Base-by-base conservation (phyloP, 1,139 yeast genomes). In the Yamadazyma dushanensis region DNA sequence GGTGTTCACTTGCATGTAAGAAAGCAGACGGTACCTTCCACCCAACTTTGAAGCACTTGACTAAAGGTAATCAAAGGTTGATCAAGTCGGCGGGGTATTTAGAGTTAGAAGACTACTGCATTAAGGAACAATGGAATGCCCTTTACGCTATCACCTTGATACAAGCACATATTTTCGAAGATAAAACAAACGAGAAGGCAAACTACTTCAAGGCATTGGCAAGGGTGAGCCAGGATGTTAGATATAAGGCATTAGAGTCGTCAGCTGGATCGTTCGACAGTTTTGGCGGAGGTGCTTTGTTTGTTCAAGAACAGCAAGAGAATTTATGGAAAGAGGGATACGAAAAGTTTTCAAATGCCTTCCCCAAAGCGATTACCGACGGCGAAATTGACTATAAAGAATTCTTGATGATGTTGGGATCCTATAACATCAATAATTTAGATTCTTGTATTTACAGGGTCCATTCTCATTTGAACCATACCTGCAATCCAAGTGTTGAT, bases 401-500 rank as follows among this genome's bases (percentile, higher is more conserved):
- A 41, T 86, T 70, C 51, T 57, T 84, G 57, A 61, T 60, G 45
- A 77, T 78, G 61, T 59, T 85, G 50, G 95, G 95, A 1, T 74
- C 82, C 35, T 83, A 80, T 53, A 83, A 83, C 54, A 76, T 86
- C 50, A 86, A 86, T 58, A 83, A 84, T 47, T 64, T 81, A 37
- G 83, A 81, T 41, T 80, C 83, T 3, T 77, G 78, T 40, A 54
- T 86, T 14, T 87, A 69, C 52, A 65, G 76, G 43, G 56, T 72
- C 4, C 86, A 83, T 44, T 79, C 92, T 1, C 87, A 83, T 50
- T 63, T 86, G 50, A 86, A 86, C 51, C 96, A 87, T 54, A 73
- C 71, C 43, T 87, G 96, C 63, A 78, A 73, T 33, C 92, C 94
- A 1, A 85, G 81, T 49, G 79, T 80, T 3, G 66, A 71, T 22